Base-by-base conservation (phyloP, 1,139 yeast species). In the Candida sojae region DNA sequence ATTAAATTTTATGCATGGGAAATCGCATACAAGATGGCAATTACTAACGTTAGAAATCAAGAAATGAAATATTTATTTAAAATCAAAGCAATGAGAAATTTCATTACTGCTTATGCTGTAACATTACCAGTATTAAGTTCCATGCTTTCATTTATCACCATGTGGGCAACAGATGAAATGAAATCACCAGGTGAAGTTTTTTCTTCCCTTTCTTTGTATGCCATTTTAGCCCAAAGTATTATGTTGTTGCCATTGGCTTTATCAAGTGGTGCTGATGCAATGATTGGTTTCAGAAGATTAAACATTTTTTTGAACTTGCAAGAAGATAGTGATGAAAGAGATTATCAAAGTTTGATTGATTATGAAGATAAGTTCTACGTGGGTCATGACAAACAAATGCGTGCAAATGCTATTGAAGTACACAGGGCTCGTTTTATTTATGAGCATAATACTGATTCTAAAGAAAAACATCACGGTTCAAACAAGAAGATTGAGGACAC, bases 161-260 rank as follows among this genome's bases (percentile, higher is more conserved):
- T 75, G 70, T 74, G 79, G 78, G 70, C 74, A 12, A 64, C 69
- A 38, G 57, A 61, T 47, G 52, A 57, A 21, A 66, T 67, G 67
- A 69, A 62, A 55, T 58, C 70, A 12, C 71, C 79, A 12, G 80
- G 80, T 37, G 67, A 68, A 43, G 74, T 78, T 11, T 79, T 80
- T 54, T 71, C 83, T 7, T 77, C 84, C 0, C 70, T 80, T 53
- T 70, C 83, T 1, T 68, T 80, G 51, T 80, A 77, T 56, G 69
- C 81, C 42, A 75, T 79, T 43, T 71, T 80, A 57, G 78, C 82
- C 4, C 75, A 71, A 52, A 79, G 80, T 32, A 73, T 80, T 49
- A 71, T 79, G 71, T 66, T 80, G 54, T 67, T 80, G 50, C 84
- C 85, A 11, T 66, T 78, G 48, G 80, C 90, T 13, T 69, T 80